phyloP scores from a whole-genome alignment of 164 flowering plant species.

The Dillenia turbinata region DNA sequence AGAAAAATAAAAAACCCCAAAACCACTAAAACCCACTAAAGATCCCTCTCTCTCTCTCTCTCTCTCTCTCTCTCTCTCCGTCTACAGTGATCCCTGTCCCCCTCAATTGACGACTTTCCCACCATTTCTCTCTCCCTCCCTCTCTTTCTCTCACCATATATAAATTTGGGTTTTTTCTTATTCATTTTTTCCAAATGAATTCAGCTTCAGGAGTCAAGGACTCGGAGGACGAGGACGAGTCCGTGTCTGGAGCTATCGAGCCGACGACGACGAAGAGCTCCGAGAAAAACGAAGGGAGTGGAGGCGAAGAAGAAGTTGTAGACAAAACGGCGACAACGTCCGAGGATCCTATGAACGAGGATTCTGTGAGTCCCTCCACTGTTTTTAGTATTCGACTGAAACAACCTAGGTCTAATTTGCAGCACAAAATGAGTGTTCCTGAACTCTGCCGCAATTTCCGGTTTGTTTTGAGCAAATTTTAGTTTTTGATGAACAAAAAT shows the following conservation, averaged over 20 bases:
- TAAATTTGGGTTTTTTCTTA: slow-evolving; percentile 30
- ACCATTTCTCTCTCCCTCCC: slow-evolving; percentile 20
- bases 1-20: too few relatives aligned
- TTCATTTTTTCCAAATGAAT: slow-evolving; percentile 32
- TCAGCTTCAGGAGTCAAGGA: slow-evolving; percentile 22
- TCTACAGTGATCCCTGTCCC: slow-evolving; percentile 67
- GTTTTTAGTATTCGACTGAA: slow-evolving; percentile 80
- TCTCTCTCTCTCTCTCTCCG: slow-evolving; percentile 13
- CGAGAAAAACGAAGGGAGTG: slow-evolving; percentile 18
- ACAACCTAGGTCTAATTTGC: slow-evolving; percentile 82
- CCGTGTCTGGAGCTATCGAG: slow-evolving; percentile 13
- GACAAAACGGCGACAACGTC: slow-evolving; percentile 4
- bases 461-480: slow-evolving; percentile 22
- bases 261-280: slow-evolving; percentile 9
- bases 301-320: slow-evolving; percentile 21
- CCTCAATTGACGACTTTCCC: slow-evolving; percentile 69
- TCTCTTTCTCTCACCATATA: slow-evolving; percentile 14
- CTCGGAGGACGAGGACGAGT: slow-evolving; percentile 38
- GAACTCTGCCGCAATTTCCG: slow-evolving; percentile 96
- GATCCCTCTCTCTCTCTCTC: slow-evolving; percentile 6
- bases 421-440: slow-evolving; percentile 94
- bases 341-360: slow-evolving; percentile 57
- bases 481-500: background rate
- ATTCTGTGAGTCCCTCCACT: slow-evolving; percentile 50
- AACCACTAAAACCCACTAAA: too few relatives aligned